Base-by-base conservation (phyloP, 2,329 filamentous ascomycete species). In the Juglanconis juglandina region DNA sequence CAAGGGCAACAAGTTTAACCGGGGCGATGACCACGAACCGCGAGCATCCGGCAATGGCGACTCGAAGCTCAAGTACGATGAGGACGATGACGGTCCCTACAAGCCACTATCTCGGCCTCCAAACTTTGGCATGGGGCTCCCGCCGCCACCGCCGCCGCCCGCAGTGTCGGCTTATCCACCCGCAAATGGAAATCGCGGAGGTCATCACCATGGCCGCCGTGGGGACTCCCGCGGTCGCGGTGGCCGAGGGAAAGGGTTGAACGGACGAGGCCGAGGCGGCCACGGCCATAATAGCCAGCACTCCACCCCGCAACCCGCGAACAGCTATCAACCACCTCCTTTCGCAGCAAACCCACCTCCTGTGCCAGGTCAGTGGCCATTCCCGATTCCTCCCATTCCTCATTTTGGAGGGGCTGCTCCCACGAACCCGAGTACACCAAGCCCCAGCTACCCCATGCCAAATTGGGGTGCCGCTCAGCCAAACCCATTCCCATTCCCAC, bases 41-140 rank as follows among this genome's bases (percentile, higher is more conserved):
- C 59, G 48, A 61, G 53, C 64, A 60, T 49, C 64, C 46, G 63
- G 71, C 54, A 71, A 75, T 60, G 73, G 70, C 14, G 64, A 73
- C 33, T 70, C 71, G 30, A 81, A 80, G 39, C 76, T 90, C 46
- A 86, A 84, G 68, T 91, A 91, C 66, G 88, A 89, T 61, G 87
- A 92, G 58, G 81, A 83, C 34, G 82, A 87, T 2, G 86, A 88
- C 62, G 87, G 87, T 0, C 85, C 86, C 0, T 94, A 94, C 71
- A 88, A 86, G 64, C 88, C 89, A 5, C 79, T 94, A 17, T 74
- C 87, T 24, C 80, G 90, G 17, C 90, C 90, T 1, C 79, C 82
- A 17, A 87, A 87, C 53, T 86, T 88, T 61, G 83, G 80, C 5
- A 76, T 76, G 61, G 78, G 76, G 0, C 70, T 65, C 73, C 80